Evolutionary conservation across 371 early-diverging fungal species (phyloP), one percentile per base, ranked within the genome.

Genomic region (Entomophthora muscae): DNA sequence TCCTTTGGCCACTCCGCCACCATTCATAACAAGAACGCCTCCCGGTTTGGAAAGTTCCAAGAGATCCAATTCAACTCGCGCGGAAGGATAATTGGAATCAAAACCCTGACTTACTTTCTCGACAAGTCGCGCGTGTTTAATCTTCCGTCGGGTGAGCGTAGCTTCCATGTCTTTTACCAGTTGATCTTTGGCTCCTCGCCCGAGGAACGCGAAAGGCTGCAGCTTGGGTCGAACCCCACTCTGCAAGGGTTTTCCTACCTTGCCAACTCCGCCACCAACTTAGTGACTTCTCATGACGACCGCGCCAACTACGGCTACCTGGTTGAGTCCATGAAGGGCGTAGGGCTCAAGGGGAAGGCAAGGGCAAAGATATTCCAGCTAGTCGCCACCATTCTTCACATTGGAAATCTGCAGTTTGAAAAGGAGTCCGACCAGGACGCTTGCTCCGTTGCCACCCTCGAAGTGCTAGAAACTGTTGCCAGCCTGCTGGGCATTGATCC

Each of bases 141-240:
- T 12, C 72, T 76, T 13, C 73, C 72, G 24, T 63, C 77, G n/a
- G 82, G 80, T 61, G 91, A 91, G 67, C 77, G 89, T 61, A 88
- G 81, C 53, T 96, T 91, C 72, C 87, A 96, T 69, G 83, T 91
- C 28, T 93, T 97, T 67, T 90, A 94, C 68, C 82, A 88, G 31
- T 77, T 94, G 59, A 75, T 81, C 66, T 75, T 78, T 52, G 81
- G 79, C 42, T 75, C 75, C 17, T 78, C 67, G 3, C 57, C 67
- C 21, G 75, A 71, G 32, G 79, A 73, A 70, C 76, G 65, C 64
- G 68, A 31, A 60, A 57, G 3, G n/a, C 69, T 73, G 23, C 73
- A 75, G 60, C 66, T 84, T 24, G 71, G 73, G 27, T 77, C 76
- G 31, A 75, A 71, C 73, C 71, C 53, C 67, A 70, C 67, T 52